Base-by-base conservation (phyloP, 139 green algal genomes). In the Auxenochlorella pyrenoidosa region DNA sequence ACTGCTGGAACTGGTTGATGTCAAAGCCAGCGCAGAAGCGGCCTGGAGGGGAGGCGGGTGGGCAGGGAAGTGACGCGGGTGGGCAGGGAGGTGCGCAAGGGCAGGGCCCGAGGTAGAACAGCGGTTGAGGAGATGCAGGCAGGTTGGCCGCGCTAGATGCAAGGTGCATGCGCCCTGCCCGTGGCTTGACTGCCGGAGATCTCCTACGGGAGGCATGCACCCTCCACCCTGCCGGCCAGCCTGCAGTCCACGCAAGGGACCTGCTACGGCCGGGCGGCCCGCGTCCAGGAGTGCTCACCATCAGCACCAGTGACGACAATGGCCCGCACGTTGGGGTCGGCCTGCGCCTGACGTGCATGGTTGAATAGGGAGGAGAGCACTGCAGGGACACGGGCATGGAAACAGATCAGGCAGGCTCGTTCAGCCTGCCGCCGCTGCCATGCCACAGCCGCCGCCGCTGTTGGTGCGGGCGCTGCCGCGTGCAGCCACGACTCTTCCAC, bases 21-120 rank as follows among this genome's bases (percentile, higher is more conserved):
- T 99, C 98, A 75, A 99, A 99, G 36, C 98, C 98, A 34, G 96
- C 96, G 47, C 90, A 97, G 91, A 99, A 99, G 38, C 95, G 78
- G 66, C 93, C 90, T 92, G 70, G 32, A 68, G 34, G 1, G 16
- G 16, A 30, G 38, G 63, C n/a, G n/a, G n/a, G n/a, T n/a, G n/a
- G n/a, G n/a, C n/a, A n/a, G n/a, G n/a, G n/a, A n/a, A n/a, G n/a
- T n/a, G n/a, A n/a, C n/a, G n/a, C n/a, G n/a, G n/a, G n/a, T n/a
- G n/a, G n/a, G n/a, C n/a, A n/a, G n/a, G n/a, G n/a, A n/a, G n/a
- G n/a, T n/a, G n/a, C n/a, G 60, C 43, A 75, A 4, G 26, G n/a
- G 51, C 1, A 28, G 44, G 4, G 21, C 3, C 5, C 34, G 38
- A 26, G 36, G 32, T 28, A 6, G 19, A 28, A 79, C 18, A 54